These are phyloP conservation scores for Dictyostelium brefeldianum DNA, from an alignment of 78 protist species.

Conservation along the genomic window DNA sequence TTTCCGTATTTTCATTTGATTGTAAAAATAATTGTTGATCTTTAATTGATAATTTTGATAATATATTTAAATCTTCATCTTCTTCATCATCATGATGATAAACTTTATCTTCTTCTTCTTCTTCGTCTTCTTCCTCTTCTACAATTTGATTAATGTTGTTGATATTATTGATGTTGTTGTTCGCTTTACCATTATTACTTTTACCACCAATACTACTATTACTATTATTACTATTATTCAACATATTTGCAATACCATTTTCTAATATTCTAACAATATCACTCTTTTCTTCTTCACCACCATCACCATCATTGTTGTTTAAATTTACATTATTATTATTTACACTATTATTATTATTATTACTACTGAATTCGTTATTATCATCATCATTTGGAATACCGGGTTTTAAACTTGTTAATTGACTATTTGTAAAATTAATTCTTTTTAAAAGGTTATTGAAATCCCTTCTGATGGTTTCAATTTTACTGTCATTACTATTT, in stretches of 20 bases:
- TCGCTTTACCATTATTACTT: background rate
- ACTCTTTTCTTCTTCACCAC: background rate
- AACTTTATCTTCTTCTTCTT: background rate
- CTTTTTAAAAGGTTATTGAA: background rate
- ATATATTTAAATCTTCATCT: background rate
- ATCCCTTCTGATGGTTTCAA: background rate
- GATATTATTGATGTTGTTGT: background rate
- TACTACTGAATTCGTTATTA: background rate
- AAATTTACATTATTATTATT: background rate
- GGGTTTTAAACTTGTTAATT: constrained; percentile 15
- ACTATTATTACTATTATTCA: constrained; percentile 21
- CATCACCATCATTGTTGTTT: background rate
- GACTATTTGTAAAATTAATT: constrained; percentile 15
- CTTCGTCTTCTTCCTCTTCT: background rate
- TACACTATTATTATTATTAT: background rate
- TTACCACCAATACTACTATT: background rate
- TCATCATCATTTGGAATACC: background rate
- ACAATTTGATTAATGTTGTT: background rate
- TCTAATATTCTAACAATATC: background rate
- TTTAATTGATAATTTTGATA: background rate
- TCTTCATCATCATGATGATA: background rate
- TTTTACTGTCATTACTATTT: background rate
- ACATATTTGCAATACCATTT: background rate
- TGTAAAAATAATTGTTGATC: background rate
- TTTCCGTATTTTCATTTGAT: constrained; percentile 19